These are phyloP conservation scores for Jamesozyma lodderae DNA, from an alignment of 805 yeast genomes.

Conservation along the genomic window DNA sequence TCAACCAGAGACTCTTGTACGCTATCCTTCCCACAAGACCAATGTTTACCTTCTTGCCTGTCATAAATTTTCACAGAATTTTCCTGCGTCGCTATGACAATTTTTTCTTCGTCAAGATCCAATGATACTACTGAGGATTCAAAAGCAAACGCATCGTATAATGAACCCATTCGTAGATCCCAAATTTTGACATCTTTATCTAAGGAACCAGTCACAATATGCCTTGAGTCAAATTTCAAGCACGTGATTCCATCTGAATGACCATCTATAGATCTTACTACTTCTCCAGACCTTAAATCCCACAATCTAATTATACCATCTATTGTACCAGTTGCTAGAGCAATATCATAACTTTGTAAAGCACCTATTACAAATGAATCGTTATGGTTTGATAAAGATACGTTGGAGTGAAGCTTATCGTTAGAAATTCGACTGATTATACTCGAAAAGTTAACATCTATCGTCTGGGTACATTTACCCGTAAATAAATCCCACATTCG, in stretches of 20 bases:
- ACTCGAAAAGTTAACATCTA: slow-evolving; percentile 41
- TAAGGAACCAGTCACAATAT: slow-evolving; percentile 52
- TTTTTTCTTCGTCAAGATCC: slow-evolving; percentile 49
- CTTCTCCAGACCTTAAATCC: slow-evolving; percentile 67
- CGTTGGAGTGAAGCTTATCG: no score
- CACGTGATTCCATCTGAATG: slow-evolving; percentile 63
- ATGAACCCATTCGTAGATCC: slow-evolving; percentile 63
- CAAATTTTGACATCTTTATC: slow-evolving; percentile 61
- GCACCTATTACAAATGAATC: slow-evolving; percentile 56
- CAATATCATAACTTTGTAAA: slow-evolving; percentile 64
- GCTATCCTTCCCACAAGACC: slow-evolving; percentile 41
- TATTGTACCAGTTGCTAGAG: slow-evolving; percentile 68
- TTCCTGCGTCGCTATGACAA: slow-evolving; percentile 43
- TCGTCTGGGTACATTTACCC: slow-evolving; percentile 60
- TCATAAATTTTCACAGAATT: slow-evolving; percentile 47
- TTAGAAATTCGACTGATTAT: no score
- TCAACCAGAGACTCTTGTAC: slow-evolving; percentile 31
- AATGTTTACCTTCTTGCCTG: slow-evolving; percentile 43
- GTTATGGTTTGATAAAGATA: slow-evolving; percentile 4
- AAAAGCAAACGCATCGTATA: slow-evolving; percentile 53
- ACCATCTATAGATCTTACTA: slow-evolving; percentile 51
- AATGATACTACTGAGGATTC: slow-evolving; percentile 46
- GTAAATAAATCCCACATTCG: slow-evolving; percentile 66
- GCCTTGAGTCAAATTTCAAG: slow-evolving; percentile 58
- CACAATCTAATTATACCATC: slow-evolving; percentile 70